Conservation (phyloP, 208 protist species). For the Borovskyia barvae region DNA sequence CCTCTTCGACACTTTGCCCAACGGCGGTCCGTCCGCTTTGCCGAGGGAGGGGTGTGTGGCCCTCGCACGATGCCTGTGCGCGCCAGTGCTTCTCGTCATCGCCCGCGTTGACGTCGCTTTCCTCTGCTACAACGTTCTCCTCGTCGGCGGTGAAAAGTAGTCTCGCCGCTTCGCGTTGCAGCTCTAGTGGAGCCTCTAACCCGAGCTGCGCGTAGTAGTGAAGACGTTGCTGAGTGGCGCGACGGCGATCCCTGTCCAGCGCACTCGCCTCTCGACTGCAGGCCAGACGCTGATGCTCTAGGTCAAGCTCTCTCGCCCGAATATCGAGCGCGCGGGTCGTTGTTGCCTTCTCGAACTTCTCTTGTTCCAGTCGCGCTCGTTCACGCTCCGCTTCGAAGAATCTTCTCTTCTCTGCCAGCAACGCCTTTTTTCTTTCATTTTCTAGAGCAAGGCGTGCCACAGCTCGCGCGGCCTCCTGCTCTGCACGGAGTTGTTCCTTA, state of each 20-base stretch:
- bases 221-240: conserved; percentile 38
- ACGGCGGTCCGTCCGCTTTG: neutral
- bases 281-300: conserved; percentile 46
- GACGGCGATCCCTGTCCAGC: conserved; percentile 31
- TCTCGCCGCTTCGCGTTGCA: conserved; percentile 23
- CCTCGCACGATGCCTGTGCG: no score
- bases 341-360: conserved; percentile 33
- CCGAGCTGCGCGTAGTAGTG: conserved; percentile 44
- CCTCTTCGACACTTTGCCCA: neutral
- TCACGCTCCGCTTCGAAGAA: conserved; percentile 44
- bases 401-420: conserved; percentile 41
- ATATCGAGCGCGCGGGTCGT: conserved; percentile 51
- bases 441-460: conserved; percentile 55
- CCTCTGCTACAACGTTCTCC: neutral
- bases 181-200: conserved; percentile 14
- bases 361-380: conserved; percentile 42
- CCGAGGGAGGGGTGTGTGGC: neutral
- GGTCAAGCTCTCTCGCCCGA: conserved; percentile 47
- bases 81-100: no score
- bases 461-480: conserved; percentile 47
- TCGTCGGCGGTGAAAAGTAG: neutral
- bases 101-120: neutral
- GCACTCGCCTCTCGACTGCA: conserved; percentile 42
- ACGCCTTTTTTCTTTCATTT: conserved; percentile 55
- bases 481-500: conserved; percentile 43